Evolutionary conservation across 163 green algal species (phyloP), one percentile per base, ranked within the genome.

Genomic region (Trebouxia gelatinosa): DNA sequence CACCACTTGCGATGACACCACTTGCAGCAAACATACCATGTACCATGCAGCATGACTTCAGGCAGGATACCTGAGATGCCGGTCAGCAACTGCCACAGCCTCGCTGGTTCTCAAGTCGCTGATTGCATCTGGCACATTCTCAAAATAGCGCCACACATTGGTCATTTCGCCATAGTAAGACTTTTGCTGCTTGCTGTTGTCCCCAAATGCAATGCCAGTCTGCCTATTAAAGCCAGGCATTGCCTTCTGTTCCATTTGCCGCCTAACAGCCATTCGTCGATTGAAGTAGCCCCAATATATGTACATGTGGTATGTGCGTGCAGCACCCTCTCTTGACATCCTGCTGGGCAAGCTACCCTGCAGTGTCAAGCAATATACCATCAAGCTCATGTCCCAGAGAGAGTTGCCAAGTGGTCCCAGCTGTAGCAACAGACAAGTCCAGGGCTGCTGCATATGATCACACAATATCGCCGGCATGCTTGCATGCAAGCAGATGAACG

Each of bases 41-140:
- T n/a, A n/a, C n/a, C n/a, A n/a, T n/a, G n/a, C n/a, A n/a, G n/a
- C n/a, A n/a, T n/a, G n/a, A n/a, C n/a, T n/a, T n/a, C n/a, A n/a
- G n/a, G n/a, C n/a, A n/a, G n/a, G n/a, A n/a, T 38, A 83, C 79
- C 79, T 80, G 17, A 83, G 65, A 61, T 83, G 79, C 48, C 79
- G 46, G 40, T 80, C 72, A 16, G 79, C 79, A 39, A 80, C 72
- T 11, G 54, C 57, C 29, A 50, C 72, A 46, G 79, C 72, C 57
- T 80, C 72, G 26, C 19, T 62, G 16, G 72, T 80, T 34, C 79
- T 71, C 26, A 80, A 37, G 26, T 65, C 65, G 38, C 28, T 75
- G 16, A 83, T 76, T n/a, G 61, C 48, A 35, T 74, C 71, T 31
- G 79, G 79, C 28, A 83, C 79, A 79, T 79, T 71, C 28, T 84